Evolutionary conservation across 1,139 yeast species (phyloP), one percentile per base, ranked within the genome.

Genomic region (Geotrichum australiense): DNA sequence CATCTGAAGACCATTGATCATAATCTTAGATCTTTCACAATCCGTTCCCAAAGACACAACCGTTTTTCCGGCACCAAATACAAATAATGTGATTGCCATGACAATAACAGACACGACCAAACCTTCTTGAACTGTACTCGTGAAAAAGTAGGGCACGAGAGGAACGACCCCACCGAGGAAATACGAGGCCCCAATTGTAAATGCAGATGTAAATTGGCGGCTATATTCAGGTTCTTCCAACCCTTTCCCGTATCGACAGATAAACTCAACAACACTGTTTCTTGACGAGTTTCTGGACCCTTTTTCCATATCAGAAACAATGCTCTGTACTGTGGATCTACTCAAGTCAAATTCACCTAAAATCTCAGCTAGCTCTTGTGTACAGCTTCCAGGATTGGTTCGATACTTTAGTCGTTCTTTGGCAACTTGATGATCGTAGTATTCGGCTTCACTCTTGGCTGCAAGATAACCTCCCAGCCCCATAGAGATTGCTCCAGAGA

Each of bases 1-100:
- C 97, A 91, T 91, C 64, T 87, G 94, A 31, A 82, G 44, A 40
- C 97, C 97, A 61, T 87, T 95, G 37, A 68, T 64, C 4, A 81
- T 65, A 56, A 85, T 83, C 55, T 76, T 78, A 47, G 59, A 56
- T 8, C 62, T 62, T n/a, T 85, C 73, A 55, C 85, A 77, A 49
- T 80, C 89, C 28, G 76, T 78, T 43, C 94, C 94, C 66, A 89
- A 76, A 6, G 96, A 82, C 42, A 87, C 74, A 33, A 80, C 66
- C 15, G 96, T 86, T 68, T 91, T 91, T 46, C 80, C 65, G 58
- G 74, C 84, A 28, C 98, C 98, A 62, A 91, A 91, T 56, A 78
- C 66, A 62, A 91, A 89, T 50, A 91, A 69, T 2, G 97, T 89
- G 43, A 89, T 63, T 29, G 76, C 70, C 97, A 91, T 91, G 36